A percentile compares a stretch with the other conserved stretches of the same genome.
Evolutionary conservation across 2,329 filamentous ascomycete species (phyloP).

Genomic region (Cladophialophora carrionii): DNA sequence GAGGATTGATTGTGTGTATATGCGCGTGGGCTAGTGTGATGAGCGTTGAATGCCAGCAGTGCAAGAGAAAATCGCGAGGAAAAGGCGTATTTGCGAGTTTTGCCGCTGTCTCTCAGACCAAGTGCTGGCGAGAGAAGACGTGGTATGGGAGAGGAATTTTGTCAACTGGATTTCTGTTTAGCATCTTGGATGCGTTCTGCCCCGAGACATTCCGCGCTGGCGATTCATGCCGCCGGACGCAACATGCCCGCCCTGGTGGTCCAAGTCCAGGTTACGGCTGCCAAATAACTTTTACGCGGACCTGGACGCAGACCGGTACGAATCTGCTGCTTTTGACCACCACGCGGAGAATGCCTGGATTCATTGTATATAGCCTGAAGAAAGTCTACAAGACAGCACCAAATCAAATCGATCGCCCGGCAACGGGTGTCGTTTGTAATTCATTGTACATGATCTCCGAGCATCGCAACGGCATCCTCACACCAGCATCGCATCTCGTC

Average conservation of each 20-base stretch:
- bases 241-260: neutral
- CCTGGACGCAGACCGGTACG: neutral
- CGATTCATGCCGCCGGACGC: neutral
- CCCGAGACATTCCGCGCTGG: neutral
- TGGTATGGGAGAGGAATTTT: conserved; percentile 25
- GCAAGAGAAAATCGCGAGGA: conserved; percentile 14
- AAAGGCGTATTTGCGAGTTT: conserved; percentile 19
- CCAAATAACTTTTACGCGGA: neutral
- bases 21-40: conserved; percentile 15
- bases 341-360: neutral
- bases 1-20: conserved; percentile 7
- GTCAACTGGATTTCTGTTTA: conserved; percentile 14
- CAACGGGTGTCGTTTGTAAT: neutral
- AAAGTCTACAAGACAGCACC: neutral
- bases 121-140: conserved; percentile 34
- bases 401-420: neutral
- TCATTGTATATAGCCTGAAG: conserved; percentile 3
- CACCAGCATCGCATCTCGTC: too few species aligned
- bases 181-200: neutral
- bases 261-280: neutral
- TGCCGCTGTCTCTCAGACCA: conserved; percentile 31
- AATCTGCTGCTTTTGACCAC: neutral
- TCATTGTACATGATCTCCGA: neutral
- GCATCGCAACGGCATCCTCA: neutral
- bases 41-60: conserved; percentile 8